These are phyloP conservation scores for Suaeda aralocaspica DNA, from an alignment of 148 eudicot species.

Conservation along the genomic window DNA sequence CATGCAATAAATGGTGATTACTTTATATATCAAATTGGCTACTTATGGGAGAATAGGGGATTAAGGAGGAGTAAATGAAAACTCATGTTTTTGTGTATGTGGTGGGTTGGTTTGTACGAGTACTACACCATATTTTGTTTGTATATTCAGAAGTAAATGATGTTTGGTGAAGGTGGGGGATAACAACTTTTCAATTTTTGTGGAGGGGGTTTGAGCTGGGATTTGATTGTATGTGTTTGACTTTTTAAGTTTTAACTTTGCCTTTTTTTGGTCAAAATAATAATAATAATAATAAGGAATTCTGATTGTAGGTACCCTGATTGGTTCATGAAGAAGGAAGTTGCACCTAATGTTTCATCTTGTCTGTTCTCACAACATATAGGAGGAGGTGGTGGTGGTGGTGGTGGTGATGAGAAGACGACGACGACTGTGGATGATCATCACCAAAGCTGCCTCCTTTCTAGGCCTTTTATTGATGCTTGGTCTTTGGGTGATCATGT, in stretches of 20 bases:
- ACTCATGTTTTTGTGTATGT: not conserved
- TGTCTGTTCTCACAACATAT: constrained; percentile 34
- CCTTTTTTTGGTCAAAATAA: not conserved
- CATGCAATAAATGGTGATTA: not conserved
- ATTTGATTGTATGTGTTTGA: constrained; percentile 10
- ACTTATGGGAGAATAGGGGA: constrained; percentile 9
- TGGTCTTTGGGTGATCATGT: constrained; percentile 46
- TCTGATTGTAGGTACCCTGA: constrained; percentile 43
- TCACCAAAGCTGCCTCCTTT: constrained; percentile 16
- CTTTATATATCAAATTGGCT: constrained; percentile 5
- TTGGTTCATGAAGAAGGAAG: constrained; percentile 61
- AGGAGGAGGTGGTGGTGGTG: too few relatives aligned
- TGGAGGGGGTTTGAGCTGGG: constrained; percentile 8
- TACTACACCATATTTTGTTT: too few relatives aligned
- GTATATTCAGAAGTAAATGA: constrained; percentile 16
- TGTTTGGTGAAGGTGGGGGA: constrained; percentile 17
- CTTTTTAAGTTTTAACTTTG: not conserved
- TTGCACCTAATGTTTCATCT: constrained; percentile 18
- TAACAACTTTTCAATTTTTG: constrained; percentile 1
- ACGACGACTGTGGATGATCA: not conserved
- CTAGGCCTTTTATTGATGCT: constrained; percentile 75
- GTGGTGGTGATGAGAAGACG: not conserved
- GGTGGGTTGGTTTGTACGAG: not conserved
- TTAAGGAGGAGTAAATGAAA: not conserved
- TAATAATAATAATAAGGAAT: not conserved